Evolutionary conservation across 2,329 filamentous ascomycete genomes (phyloP).

Genomic region (Penicillium sp.): DNA sequence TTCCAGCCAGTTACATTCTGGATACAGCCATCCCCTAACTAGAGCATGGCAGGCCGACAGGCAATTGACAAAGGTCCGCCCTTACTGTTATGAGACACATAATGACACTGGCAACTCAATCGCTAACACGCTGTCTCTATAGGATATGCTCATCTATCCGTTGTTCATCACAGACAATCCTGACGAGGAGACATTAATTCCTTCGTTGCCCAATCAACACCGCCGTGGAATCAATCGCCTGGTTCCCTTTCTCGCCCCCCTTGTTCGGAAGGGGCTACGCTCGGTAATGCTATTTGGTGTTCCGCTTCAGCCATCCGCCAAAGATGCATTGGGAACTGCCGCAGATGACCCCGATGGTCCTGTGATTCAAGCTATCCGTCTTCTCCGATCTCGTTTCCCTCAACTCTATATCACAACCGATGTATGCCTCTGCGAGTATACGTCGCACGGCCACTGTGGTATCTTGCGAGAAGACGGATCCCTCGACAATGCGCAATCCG

Average conservation of each 20-base stretch:
- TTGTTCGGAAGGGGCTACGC: constrained; percentile 84
- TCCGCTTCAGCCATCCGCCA: constrained; percentile 73
- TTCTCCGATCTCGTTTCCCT: constrained; percentile 82
- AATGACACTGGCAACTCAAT: neutral
- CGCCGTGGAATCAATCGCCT: constrained; percentile 86
- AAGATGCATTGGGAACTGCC: constrained; percentile 86
- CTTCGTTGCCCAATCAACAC: constrained; percentile 85
- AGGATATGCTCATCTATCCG: constrained; percentile 99
- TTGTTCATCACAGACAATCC: constrained; percentile 94
- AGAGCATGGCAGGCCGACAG: constrained; percentile 81
- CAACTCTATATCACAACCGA: constrained; percentile 88
- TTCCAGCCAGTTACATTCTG: constrained; percentile 77
- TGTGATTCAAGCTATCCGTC: constrained; percentile 81
- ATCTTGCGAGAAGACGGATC: constrained; percentile 90
- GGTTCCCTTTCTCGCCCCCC: constrained; percentile 77
- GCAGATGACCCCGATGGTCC: constrained; percentile 92
- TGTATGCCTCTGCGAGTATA: constrained; percentile 98
- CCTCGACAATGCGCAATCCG: constrained; percentile 88
- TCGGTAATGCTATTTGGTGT: constrained; percentile 97
- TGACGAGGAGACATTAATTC: constrained; percentile 86
- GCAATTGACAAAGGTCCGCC: constrained; percentile 75
- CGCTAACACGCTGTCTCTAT: neutral
- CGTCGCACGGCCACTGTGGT: constrained; percentile 94
- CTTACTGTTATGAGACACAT: neutral
- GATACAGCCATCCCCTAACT: constrained; percentile 77